Evolutionary conservation across 495 filamentous ascomycete genomes (phyloP).

Genomic region (Aspergillus ellipticus): DNA sequence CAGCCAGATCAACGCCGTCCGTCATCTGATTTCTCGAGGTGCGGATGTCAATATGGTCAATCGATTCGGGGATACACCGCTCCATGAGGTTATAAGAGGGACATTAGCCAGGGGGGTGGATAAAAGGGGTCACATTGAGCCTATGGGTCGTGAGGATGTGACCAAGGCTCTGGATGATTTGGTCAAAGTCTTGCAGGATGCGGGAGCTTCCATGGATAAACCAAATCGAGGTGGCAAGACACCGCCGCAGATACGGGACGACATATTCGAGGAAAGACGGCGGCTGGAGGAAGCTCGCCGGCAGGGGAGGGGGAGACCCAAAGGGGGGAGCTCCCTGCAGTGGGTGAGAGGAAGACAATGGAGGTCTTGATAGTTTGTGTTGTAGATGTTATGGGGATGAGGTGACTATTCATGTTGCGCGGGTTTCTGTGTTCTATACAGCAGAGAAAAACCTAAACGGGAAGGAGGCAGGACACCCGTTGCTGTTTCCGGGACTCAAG

Average conservation of each 20-base stretch:
- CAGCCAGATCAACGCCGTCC: constrained; percentile 4
- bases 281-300: background rate
- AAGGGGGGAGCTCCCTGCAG: too few relatives aligned
- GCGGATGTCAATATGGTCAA: constrained; percentile 12
- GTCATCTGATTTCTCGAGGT: constrained; percentile 12
- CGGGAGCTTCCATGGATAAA: constrained; percentile 9
- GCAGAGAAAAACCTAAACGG: too few relatives aligned
- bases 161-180: background rate
- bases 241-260: background rate
- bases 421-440: too few relatives aligned
- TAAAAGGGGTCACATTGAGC: background rate
- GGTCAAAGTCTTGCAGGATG: constrained; percentile 1
- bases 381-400: too few relatives aligned
- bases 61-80: constrained; percentile 14
- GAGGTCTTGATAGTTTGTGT: too few relatives aligned
- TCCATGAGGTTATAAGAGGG: constrained; percentile 9
- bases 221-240: constrained; percentile 9
- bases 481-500: too few relatives aligned
- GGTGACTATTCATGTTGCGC: too few relatives aligned
- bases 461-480: too few relatives aligned
- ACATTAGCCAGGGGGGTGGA: background rate
- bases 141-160: background rate
- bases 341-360: too few relatives aligned
- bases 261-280: background rate
- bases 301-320: too few relatives aligned